A percentile compares a stretch with the other conserved stretches of the same genome.
Conservation (phyloP, 352 stramenopile species). For the Globisporangium recalcitrans region DNA sequence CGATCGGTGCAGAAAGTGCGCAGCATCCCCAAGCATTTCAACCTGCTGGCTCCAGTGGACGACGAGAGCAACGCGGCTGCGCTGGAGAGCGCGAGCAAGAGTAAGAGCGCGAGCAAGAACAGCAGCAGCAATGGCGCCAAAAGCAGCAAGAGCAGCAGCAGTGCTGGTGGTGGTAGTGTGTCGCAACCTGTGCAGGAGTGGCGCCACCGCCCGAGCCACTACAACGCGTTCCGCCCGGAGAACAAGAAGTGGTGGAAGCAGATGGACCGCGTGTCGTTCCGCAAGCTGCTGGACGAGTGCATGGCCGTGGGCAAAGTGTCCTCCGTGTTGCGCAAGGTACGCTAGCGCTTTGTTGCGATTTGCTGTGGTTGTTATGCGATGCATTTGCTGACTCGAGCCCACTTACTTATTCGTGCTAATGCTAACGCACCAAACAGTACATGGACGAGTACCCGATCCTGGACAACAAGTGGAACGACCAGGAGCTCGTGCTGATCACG, state of each 20-base stretch:
- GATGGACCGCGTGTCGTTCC: conserved; percentile 62
- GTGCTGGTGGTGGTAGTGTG: not conserved
- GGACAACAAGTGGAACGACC: conserved; percentile 53
- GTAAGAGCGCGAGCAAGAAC: not conserved
- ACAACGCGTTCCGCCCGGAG: conserved; percentile 16
- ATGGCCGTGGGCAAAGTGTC: conserved; percentile 50
- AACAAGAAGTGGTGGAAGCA: conserved; percentile 42
- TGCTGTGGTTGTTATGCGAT: conserved; percentile 1
- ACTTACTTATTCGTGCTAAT: too few species aligned
- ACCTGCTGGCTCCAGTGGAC: conserved; percentile 14
- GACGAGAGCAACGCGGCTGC: not conserved
- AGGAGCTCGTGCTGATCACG: conserved; percentile 75
- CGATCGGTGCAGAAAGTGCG: conserved; percentile 8
- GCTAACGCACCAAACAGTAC: too few species aligned
- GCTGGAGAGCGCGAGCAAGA: conserved; percentile 6
- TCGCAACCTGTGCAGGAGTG: conserved; percentile 10
- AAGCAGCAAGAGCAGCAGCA: conserved; percentile 10
- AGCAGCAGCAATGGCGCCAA: too few species aligned
- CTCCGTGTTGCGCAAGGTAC: conserved; percentile 43
- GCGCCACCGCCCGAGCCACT: conserved; percentile 22
- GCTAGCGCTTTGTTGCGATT: not conserved
- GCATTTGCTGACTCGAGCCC: conserved; percentile 2
- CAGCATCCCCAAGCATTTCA: conserved; percentile 20
- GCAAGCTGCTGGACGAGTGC: conserved; percentile 50
- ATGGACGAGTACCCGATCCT: conserved; percentile 66